A percentile compares a stretch with the other conserved stretches of the same genome.
phyloP scores from a whole-genome alignment of 805 yeast genomes.

The Candida vaughaniae region DNA sequence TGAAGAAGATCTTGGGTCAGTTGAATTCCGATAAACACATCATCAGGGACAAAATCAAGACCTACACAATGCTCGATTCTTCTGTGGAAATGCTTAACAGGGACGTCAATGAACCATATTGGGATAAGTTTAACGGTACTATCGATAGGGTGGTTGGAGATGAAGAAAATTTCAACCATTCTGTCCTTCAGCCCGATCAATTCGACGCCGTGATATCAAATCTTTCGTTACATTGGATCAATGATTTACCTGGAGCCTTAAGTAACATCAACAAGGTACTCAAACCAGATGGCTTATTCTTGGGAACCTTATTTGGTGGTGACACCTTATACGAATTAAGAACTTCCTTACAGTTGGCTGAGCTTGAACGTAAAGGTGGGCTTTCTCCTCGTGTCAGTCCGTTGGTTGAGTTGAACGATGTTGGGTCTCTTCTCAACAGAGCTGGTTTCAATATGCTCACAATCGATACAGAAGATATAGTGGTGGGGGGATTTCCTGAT shows the following conservation, averaged over 20 bases:
- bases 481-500: conserved; percentile 74
- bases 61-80: conserved; percentile 67
- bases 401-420: conserved; percentile 72
- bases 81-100: conserved; percentile 52
- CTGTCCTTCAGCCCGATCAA: conserved; percentile 35
- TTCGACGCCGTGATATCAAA: conserved; percentile 76
- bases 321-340: conserved; percentile 83
- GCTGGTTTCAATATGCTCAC: conserved; percentile 81
- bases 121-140: conserved; percentile 41
- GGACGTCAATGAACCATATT: conserved; percentile 43
- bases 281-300: conserved; percentile 77
- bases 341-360: conserved; percentile 78
- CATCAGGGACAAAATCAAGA: conserved; percentile 53
- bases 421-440: conserved; percentile 67
- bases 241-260: conserved; percentile 72
- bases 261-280: conserved; percentile 55
- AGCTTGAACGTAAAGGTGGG: conserved; percentile 75
- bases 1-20: conserved; percentile 38
- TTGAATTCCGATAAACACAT: conserved; percentile 50
- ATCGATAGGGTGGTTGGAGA: conserved; percentile 58
- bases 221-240: conserved; percentile 79
- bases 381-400: conserved; percentile 81
- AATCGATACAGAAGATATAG: conserved; percentile 78
- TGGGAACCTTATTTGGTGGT: conserved; percentile 81
- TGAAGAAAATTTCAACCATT: conserved; percentile 60